These are phyloP conservation scores for Chlamydomonas asymmetrica DNA, from an alignment of 139 green algal species.

Conservation along the genomic window DNA sequence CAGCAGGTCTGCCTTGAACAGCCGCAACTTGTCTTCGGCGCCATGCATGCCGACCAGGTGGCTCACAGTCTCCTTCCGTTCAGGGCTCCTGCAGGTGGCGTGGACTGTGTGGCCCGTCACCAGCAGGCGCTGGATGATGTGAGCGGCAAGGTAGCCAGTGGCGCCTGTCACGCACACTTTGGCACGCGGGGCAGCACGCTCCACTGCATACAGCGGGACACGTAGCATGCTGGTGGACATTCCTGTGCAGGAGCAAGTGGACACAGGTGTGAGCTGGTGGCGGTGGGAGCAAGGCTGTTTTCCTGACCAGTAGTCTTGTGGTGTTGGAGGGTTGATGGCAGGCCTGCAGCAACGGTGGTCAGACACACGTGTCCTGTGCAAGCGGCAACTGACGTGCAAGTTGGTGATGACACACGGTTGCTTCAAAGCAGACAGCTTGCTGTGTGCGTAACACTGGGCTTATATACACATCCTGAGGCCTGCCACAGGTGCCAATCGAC, in stretches of 20 bases:
- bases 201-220: neutral
- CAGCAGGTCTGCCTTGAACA: constrained; percentile 31
- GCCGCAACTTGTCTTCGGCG: neutral
- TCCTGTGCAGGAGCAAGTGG: neutral
- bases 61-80: neutral
- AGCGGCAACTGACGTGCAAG: too few species aligned
- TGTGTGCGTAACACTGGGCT: too few species aligned
- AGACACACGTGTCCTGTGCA: too few species aligned
- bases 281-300: too few species aligned
- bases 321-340: too few species aligned
- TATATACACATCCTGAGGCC: too few species aligned
- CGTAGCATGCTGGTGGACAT: neutral
- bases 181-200: neutral
- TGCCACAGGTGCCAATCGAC: too few species aligned
- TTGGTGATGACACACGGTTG: too few species aligned
- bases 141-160: constrained; percentile 31
- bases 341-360: too few species aligned
- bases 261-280: too few species aligned
- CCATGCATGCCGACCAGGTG: neutral
- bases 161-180: constrained; percentile 9
- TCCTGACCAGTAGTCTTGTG: too few species aligned
- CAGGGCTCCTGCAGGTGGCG: constrained; percentile 27
- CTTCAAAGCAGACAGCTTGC: too few species aligned
- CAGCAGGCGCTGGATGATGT: constrained; percentile 43
- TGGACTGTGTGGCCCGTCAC: constrained; percentile 45